These are phyloP conservation scores for Leersia perrieri DNA, from an alignment of 176 grass and related monocot genomes.

Conservation along the genomic window DNA sequence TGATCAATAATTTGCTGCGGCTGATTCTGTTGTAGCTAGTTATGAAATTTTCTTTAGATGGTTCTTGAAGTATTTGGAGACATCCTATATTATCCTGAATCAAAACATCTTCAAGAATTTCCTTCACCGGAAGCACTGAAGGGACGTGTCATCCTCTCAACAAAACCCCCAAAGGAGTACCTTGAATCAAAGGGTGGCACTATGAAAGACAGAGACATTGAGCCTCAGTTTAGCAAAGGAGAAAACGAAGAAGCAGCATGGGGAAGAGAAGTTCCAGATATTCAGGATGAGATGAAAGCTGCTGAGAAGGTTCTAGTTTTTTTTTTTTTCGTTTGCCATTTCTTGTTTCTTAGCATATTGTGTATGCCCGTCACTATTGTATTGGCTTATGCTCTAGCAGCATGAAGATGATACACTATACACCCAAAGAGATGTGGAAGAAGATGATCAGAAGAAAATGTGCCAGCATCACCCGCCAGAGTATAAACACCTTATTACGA, in stretches of 20 bases:
- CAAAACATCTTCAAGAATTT: constrained; percentile 79
- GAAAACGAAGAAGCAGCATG: constrained; percentile 61
- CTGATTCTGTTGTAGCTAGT: constrained; percentile 41
- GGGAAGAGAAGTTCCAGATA: constrained; percentile 79
- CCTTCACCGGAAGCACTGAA: constrained; percentile 84
- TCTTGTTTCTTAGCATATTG: background rate
- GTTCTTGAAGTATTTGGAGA: constrained; percentile 86
- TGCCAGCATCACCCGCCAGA: constrained; percentile 36
- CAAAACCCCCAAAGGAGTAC: constrained; percentile 93
- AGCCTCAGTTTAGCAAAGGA: constrained; percentile 35
- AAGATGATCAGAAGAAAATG: constrained; percentile 38
- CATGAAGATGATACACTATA: constrained; percentile 40
- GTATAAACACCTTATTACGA: constrained; percentile 88
- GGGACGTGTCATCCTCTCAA: constrained; percentile 76
- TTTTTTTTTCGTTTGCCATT: background rate
- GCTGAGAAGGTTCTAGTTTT: constrained; percentile 46
- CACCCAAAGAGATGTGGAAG: constrained; percentile 33
- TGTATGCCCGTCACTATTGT: background rate
- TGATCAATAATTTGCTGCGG: constrained; percentile 18
- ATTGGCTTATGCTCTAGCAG: constrained; percentile 30
- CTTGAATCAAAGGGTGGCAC: constrained; percentile 57
- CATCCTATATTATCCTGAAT: constrained; percentile 79
- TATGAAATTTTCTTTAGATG: constrained; percentile 74
- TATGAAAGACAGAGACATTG: constrained; percentile 47
- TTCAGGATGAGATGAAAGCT: constrained; percentile 54